Evolutionary conservation across 495 filamentous ascomycete genomes (phyloP), one percentile per base, ranked within the genome.

Genomic region (Ramalina intermedia): DNA sequence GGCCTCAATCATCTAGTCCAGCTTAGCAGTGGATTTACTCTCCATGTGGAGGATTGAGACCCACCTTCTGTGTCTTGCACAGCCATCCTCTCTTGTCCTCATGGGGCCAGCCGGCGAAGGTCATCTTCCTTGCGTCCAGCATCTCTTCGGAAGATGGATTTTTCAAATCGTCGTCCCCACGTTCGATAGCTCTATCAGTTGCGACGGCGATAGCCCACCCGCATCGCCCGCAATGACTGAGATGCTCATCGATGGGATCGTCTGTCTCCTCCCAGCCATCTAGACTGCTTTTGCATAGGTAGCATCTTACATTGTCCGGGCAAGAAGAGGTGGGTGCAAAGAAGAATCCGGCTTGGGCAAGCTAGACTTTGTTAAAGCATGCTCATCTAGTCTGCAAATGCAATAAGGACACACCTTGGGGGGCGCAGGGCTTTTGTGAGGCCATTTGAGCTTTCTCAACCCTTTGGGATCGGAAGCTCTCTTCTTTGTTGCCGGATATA

Each of bases 231-330:
- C 85, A 80, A 59, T 93, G 83, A 44, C 82, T 84, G 43, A 94
- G 59, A 66, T 98, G 91, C 59, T 96, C 91, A 12, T 71, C 72
- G 2, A 87, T 60, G 0, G 91, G 84, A 49, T 84, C 73, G 56
- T 98, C 91, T 6, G 76, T 74, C 33, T 80, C 69, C 56, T 95
- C 87, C 91, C 91, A 98, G 39, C 87, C 88, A 60, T 86, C 85
- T 18, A 96, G 69, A 45, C 77, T 71, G 61, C 81, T 78, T 23
- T 76, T 59, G 68, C 91, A 98, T 16, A 85, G 67, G 66, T 91
- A 94, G 60, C 91, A 98, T 52, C 74, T 78, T 42, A 85, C 86
- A 66, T 94, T 98, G 61, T 98, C 91, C 8, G 81, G 81, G 53
- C 74, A 82, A 14, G 71, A 70, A 23, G 76, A 70, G 26, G 75